Base-by-base conservation (phyloP, 345 rosid species). In the Raphanus raphanistrum region DNA sequence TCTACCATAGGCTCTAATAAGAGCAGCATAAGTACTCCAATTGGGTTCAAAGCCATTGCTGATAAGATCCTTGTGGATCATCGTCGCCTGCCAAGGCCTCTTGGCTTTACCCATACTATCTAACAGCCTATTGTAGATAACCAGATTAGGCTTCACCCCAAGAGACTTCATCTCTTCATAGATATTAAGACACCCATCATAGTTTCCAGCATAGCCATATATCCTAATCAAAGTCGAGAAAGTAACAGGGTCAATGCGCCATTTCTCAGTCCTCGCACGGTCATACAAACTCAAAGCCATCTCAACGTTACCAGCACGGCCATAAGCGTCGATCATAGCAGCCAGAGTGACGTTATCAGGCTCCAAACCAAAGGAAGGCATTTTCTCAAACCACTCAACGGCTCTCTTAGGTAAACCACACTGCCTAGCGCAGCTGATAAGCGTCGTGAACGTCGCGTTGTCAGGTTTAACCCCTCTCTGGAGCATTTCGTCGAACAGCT, bases 41-140 rank as follows among this genome's bases (percentile, higher is more conserved):
- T 76, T 89, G 0, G 98, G 97, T 4, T 80, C 72, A 79, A 87
- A 68, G 29, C 96, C 97, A 77, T 79, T 87, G 45, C 62, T 70
- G n/a, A 80, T 80, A 91, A 95, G 84, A 76, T 92, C 97, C 54
- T 81, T 86, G 82, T 88, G 83, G 58, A 95, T 75, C 15, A 55
- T 85, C 84, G 91, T 92, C 0, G 86, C 97, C 81, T 88, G 95
- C 95, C 97, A 94, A 2, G 98, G 98, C 86, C 98, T 92, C 90
- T 81, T 90, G 31, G 97, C 98, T 84, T 88, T 88, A 54, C 98
- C 97, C 98, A 94, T 92, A 3, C 89, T 85, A 84, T 90, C 95
- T 76, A 94, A 77, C 84, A 94, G 63, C 72, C 87, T 89, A 83
- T 90, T 94, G 78, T 86, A 92, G 3, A 82, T 72, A 61, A 84